Evolutionary conservation across 2,329 filamentous ascomycete species (phyloP).

Genomic region (Juglanconis juglandina): DNA sequence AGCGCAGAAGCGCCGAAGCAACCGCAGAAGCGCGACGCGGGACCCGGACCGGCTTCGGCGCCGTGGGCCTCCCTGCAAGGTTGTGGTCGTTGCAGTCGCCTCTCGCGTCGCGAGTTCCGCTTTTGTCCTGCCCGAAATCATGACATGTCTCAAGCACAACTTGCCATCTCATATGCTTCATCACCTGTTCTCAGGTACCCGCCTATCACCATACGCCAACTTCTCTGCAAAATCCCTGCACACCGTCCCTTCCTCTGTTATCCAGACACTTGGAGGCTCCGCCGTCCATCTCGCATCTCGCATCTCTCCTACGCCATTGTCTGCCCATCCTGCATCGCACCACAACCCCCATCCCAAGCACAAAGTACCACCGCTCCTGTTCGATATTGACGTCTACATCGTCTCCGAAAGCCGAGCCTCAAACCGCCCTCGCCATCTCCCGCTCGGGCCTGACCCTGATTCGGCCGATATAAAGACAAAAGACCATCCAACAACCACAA

Average conservation of each 20-base stretch:
- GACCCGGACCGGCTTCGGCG: background rate
- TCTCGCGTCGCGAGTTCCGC: constrained; percentile 17
- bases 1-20: background rate
- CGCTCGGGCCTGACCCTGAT: background rate
- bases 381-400: background rate
- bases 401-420: constrained; percentile 10
- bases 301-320: constrained; percentile 14
- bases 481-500: constrained; percentile 2
- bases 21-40: background rate
- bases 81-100: background rate
- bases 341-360: constrained; percentile 11
- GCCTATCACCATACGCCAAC: background rate
- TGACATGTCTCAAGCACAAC: constrained; percentile 1
- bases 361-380: background rate
- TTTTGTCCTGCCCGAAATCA: constrained; percentile 9
- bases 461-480: background rate
- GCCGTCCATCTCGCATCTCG: constrained; percentile 29
- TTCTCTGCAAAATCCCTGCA: no score
- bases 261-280: constrained; percentile 6
- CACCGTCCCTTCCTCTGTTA: background rate
- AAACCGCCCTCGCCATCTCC: constrained; percentile 1
- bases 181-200: background rate
- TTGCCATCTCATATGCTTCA: constrained; percentile 1
- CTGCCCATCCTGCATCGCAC: constrained; percentile 17
- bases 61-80: background rate